Base-by-base conservation (phyloP, 345 rosid species). In the Nasturtium officinale region DNA sequence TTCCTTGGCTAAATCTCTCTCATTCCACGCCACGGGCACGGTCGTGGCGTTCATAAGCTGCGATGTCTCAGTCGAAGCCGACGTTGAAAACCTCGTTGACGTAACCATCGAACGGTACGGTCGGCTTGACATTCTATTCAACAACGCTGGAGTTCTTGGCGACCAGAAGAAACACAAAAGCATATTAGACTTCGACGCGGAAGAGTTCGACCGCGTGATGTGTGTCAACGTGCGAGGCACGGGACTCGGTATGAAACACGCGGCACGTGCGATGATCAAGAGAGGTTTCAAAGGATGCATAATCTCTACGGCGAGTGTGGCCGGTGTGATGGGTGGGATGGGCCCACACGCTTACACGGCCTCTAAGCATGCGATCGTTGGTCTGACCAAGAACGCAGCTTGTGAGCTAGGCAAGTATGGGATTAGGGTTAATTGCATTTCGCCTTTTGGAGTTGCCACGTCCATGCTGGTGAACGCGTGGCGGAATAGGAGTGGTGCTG, bases 331-430 rank as follows among this genome's bases (percentile, higher is more conserved):
- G 89, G 96, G 97, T 0, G 96, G 96, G 3, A 82, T 91, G 38
- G 97, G 96, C 0, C 97, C 97, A 3, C 96, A 89, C 61, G 91
- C 96, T 2, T 91, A 91, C 76, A 83, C 97, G 6, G 96, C 96
- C 6, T 91, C 97, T 1, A 91, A 87, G 55, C 97, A 91, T 62
- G 97, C 96, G 60, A 86, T 86, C 42, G 87, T 89, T 45, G 97
- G 97, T 46, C 64, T 91, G 8, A 91, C 96, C 1, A 89, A 87
- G 79, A 91, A 87, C 79, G 75, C 90, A 2, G 94, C 96, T 0
- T 86, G 93, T 33, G 97, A 91, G 83, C 79, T 91, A 1, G 94
- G 97, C 0, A 78, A 71, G 50, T 79, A 79, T 43, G 98, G 98
- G 66, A 87, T 92, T 52, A 79, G 96, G 66, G 92, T 87, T 1